These are phyloP conservation scores for Solanum tarapatanum DNA, from an alignment of 257 asterid genomes.

Conservation along the genomic window DNA sequence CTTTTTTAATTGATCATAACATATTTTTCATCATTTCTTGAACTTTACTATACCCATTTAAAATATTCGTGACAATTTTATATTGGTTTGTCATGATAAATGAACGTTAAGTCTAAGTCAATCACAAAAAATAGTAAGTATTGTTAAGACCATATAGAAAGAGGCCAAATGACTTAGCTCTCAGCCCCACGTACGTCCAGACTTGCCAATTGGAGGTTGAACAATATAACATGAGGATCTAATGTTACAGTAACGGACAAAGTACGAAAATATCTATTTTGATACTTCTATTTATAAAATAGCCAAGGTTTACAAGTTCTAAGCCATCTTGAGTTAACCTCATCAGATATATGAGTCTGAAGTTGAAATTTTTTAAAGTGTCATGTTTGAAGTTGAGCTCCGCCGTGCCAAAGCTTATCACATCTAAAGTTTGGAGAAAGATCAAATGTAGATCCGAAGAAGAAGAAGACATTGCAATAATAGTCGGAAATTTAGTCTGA, in stretches of 20 bases:
- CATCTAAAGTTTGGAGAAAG: background rate
- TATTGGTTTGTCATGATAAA: background rate
- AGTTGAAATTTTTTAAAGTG: background rate
- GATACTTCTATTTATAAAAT: background rate
- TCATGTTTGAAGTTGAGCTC: background rate
- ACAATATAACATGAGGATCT: background rate
- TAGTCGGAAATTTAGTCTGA: background rate
- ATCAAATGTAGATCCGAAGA: background rate
- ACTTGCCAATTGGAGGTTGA: background rate
- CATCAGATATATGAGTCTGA: background rate
- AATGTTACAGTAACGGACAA: background rate
- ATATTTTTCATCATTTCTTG: background rate
- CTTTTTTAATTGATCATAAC: background rate
- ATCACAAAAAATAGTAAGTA: background rate
- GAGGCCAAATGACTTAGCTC: background rate
- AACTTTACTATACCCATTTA: background rate
- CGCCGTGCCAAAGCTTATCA: background rate
- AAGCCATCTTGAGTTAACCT: background rate
- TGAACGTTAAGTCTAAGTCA: background rate
- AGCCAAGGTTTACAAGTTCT: background rate
- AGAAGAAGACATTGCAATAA: background rate
- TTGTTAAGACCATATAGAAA: background rate
- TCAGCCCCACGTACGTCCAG: background rate
- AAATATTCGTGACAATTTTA: background rate
- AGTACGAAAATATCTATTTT: background rate